These are phyloP conservation scores for Keqinozyma sinolaborantium DNA, from an alignment of 1,139 yeast genomes.

Conservation along the genomic window DNA sequence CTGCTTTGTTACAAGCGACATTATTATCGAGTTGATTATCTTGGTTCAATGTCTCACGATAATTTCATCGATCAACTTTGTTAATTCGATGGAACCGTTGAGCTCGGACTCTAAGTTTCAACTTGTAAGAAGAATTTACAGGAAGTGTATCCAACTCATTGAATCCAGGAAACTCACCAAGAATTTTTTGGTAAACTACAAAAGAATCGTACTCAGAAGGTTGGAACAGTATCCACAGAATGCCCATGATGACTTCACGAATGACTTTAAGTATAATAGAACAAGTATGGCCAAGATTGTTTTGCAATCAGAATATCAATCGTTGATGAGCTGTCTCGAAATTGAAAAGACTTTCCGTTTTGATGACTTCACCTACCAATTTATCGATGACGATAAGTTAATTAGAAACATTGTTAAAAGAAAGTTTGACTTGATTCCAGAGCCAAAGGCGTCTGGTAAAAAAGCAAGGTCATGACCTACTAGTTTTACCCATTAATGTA, in stretches of 20 bases:
- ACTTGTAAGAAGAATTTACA: constrained; percentile 40
- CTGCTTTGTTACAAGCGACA: constrained; percentile 53
- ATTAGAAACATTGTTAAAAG: constrained; percentile 55
- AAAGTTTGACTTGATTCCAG: no score
- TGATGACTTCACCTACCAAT: constrained; percentile 21
- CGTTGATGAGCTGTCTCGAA: constrained; percentile 41
- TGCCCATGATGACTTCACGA: constrained; percentile 19
- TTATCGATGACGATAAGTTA: constrained; percentile 57
- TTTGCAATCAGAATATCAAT: constrained; percentile 48
- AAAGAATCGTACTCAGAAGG: constrained; percentile 28
- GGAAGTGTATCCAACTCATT: constrained; percentile 45
- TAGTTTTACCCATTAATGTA: no score
- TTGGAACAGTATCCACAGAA: constrained; percentile 39
- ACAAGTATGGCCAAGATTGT: constrained; percentile 51
- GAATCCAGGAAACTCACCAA: constrained; percentile 40
- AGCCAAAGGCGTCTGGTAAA: no score
- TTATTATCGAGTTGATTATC: constrained; percentile 53
- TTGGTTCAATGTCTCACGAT: constrained; percentile 51
- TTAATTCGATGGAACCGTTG: constrained; percentile 27
- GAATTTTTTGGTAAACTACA: constrained; percentile 26
- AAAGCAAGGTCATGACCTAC: no score
- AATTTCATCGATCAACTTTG: constrained; percentile 29
- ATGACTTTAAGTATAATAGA: constrained; percentile 11
- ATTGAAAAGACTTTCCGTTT: constrained; percentile 26
- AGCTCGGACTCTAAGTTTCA: constrained; percentile 24